Evolutionary conservation across 331 rosid species (phyloP).

Genomic region (Quercus phellos): DNA sequence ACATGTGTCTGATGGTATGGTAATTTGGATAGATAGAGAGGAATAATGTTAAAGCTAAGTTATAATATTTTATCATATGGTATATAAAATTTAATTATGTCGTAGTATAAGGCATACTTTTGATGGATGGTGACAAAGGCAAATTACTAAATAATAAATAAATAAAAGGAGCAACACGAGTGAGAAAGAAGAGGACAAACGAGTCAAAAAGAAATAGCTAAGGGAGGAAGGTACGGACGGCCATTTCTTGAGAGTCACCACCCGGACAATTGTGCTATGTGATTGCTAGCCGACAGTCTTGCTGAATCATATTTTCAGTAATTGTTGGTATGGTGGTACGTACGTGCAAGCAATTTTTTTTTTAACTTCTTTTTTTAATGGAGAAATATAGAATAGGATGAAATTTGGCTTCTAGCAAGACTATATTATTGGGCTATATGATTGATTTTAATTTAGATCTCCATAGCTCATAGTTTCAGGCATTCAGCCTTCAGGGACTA

Average conservation of each 20-base stretch:
- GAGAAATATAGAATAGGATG: no score
- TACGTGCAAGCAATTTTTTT: no score
- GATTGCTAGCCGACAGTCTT: constrained; percentile 8
- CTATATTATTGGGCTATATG: no score
- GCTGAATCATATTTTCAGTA: no score
- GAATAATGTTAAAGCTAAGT: constrained; percentile 23
- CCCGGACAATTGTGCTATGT: background rate
- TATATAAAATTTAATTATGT: background rate
- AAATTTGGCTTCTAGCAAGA: no score
- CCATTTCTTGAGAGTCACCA: background rate
- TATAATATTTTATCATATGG: background rate
- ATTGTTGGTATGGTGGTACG: no score
- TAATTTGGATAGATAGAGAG: constrained; percentile 17
- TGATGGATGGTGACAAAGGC: background rate
- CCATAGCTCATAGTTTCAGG: no score
- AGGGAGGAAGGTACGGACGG: background rate
- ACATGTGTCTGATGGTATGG: constrained; percentile 24
- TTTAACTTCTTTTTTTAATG: no score
- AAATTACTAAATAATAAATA: background rate
- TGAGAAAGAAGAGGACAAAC: background rate
- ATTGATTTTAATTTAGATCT: no score
- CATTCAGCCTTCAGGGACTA: no score
- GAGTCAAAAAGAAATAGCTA: background rate
- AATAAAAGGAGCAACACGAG: background rate
- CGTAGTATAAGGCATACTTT: background rate